A percentile compares a stretch with the other conserved stretches of the same genome.
Evolutionary conservation across 768 basidiomycete species (phyloP).

Genomic region (Boletellus sp.): DNA sequence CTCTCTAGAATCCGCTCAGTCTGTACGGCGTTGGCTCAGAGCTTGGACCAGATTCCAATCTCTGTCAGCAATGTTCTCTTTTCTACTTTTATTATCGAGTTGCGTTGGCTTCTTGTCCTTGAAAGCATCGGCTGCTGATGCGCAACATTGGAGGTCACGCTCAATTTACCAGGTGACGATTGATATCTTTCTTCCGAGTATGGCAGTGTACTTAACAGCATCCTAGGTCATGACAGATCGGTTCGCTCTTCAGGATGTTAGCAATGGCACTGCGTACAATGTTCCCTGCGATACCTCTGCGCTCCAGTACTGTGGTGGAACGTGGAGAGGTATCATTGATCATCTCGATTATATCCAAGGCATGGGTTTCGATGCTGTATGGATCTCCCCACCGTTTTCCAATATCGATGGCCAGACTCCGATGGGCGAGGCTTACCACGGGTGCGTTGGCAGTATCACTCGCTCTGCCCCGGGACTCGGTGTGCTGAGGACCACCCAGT

Average conservation of each 20-base stretch:
- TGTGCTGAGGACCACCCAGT: conserved; percentile 15
- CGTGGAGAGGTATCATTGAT: conserved; percentile 47
- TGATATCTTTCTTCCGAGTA: neutral
- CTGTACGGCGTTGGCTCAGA: conserved; percentile 1
- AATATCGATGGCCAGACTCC: conserved; percentile 47
- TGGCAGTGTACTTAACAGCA: neutral
- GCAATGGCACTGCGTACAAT: conserved; percentile 25
- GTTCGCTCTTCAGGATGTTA: conserved; percentile 48
- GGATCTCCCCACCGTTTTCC: conserved; percentile 53
- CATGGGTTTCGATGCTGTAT: conserved; percentile 60
- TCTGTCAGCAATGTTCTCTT: conserved; percentile 8
- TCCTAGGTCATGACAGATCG: conserved; percentile 51
- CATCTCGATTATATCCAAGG: conserved; percentile 61
- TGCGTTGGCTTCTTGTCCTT: conserved; percentile 3
- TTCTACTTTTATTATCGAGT: conserved; percentile 7
- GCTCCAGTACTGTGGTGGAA: conserved; percentile 56
- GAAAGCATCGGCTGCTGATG: conserved; percentile 34
- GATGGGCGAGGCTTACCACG: conserved; percentile 57
- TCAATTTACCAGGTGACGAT: conserved; percentile 51
- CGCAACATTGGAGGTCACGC: conserved; percentile 48
- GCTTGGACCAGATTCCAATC: neutral
- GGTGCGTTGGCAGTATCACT: conserved; percentile 26
- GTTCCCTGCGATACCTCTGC: conserved; percentile 43
- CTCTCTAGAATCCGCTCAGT: conserved; percentile 1
- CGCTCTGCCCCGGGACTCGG: neutral